Evolutionary conservation across 768 basidiomycete genomes (phyloP), one percentile per base, ranked within the genome.

Genomic region (Suillus spraguei): DNA sequence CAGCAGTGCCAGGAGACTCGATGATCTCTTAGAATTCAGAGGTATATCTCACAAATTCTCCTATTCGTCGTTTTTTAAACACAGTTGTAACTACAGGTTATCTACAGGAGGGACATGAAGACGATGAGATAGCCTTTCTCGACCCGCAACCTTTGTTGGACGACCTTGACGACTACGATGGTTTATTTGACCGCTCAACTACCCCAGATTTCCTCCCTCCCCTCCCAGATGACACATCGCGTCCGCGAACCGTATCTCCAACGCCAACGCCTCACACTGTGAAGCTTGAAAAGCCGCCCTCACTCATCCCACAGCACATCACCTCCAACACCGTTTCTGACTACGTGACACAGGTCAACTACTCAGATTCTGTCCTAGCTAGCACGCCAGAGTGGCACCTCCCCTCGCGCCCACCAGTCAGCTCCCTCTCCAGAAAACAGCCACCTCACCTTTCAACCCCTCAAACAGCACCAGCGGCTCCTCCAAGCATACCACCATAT

Each of bases 401-500:
- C 0, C 90, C 88, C 3, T 68, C 84, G 2, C 70, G 73, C 8
- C 71, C 71, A 4, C 72, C 80, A 8, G 62, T 70, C 0, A 65
- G 67, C 11, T 68, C 68, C 3, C 49, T 68, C 7, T 64, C 75
- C 36, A 67, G 69, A 13, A 14, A 68, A 0, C 67, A 67, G 22
- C 55, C 68, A 3, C 17, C 73, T 33, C 81, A 79, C 5, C 71
- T 80, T 7, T 73, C 83, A 5, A 82, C 83, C 1, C 85, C 87
- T 0, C 84, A 84, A 66, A 82, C 83, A 8, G 87, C 90, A 65
- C 88, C 83, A 3, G 81, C 90, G 1, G n/a, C 82, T 92, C 36
- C 72, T 90, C 49, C 78, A 80, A 14, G 91, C 89, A 6, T 92
- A 91, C 69, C 92, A 91, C 66, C 87, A 92, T 67, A 88, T 92